phyloP scores from a whole-genome alignment of 2,329 filamentous ascomycete species.

The Epichloe typhina region DNA sequence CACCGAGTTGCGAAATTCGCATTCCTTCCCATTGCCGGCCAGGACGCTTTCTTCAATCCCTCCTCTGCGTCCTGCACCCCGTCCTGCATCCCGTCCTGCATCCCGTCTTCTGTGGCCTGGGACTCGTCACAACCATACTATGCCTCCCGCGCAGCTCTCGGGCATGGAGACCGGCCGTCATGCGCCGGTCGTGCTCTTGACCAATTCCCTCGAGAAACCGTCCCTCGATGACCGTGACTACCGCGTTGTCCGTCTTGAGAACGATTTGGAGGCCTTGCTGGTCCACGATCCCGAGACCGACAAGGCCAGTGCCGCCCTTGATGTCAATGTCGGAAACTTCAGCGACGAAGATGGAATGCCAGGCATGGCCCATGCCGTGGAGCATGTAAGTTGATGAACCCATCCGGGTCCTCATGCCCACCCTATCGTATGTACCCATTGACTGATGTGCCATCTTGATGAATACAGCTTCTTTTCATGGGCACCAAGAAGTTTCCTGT shows the following conservation, averaged over 20 bases:
- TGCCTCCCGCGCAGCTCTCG: slow-evolving; percentile 22
- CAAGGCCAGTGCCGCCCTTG: slow-evolving; percentile 89
- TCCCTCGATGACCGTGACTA: slow-evolving; percentile 78
- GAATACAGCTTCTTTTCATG: slow-evolving; percentile 74
- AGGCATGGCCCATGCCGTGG: slow-evolving; percentile 89
- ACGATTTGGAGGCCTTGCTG: slow-evolving; percentile 79
- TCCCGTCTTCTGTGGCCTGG: neutral
- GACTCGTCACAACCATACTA: slow-evolving; percentile 8
- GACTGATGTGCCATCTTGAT: slow-evolving; percentile 6
- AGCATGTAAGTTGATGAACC: slow-evolving; percentile 49
- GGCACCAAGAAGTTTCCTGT: slow-evolving; percentile 94
- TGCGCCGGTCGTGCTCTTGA: slow-evolving; percentile 30
- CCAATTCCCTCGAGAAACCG: slow-evolving; percentile 68
- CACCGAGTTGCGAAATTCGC: neutral
- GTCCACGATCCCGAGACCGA: slow-evolving; percentile 93
- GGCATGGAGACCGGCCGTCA: slow-evolving; percentile 18
- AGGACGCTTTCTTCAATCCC: neutral
- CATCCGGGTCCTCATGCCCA: slow-evolving; percentile 5
- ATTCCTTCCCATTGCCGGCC: neutral
- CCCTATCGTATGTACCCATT: neutral
- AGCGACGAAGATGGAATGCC: slow-evolving; percentile 85
- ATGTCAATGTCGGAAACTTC: slow-evolving; percentile 93
- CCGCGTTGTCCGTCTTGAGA: slow-evolving; percentile 70
- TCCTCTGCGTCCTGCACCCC: neutral
- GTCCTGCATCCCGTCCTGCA: neutral